Percentiles rank a stretch among this genome's conserved stretches.
These are phyloP conservation scores for Polyporus arcularius DNA, from an alignment of 768 basidiomycete genomes.

Conservation along the genomic window DNA sequence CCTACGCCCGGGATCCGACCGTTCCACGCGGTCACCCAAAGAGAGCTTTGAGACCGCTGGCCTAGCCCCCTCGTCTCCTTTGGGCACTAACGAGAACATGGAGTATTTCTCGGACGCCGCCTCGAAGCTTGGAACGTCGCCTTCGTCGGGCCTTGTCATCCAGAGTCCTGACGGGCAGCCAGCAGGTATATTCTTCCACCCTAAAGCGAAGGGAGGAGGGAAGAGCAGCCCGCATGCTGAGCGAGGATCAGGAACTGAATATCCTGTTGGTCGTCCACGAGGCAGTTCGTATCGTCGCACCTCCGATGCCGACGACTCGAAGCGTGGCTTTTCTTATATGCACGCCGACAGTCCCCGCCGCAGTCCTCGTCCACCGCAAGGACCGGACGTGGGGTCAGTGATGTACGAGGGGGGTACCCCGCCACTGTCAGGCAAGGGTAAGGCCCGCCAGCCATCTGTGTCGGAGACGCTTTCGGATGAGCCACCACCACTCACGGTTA, in stretches of 20 bases:
- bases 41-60: slow-evolving; percentile 41
- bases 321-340: not conserved
- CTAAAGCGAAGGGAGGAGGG: slow-evolving; percentile 37
- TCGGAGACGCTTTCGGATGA: slow-evolving; percentile 1
- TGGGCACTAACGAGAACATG: slow-evolving; percentile 66
- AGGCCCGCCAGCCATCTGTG: slow-evolving; percentile 11
- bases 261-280: slow-evolving; percentile 7
- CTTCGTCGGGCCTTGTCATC: slow-evolving; percentile 85
- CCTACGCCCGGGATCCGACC: slow-evolving; percentile 61
- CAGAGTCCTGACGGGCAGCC: slow-evolving; percentile 93
- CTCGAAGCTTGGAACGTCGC: slow-evolving; percentile 70
- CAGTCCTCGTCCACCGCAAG: slow-evolving; percentile 10
- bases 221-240: slow-evolving; percentile 21
- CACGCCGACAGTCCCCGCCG: slow-evolving; percentile 2
- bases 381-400: not conserved
- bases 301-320: slow-evolving; percentile 16
- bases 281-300: slow-evolving; percentile 19
- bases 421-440: slow-evolving; percentile 11
- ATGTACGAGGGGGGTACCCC: slow-evolving; percentile 3
- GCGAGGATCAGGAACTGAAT: not conserved
- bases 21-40: slow-evolving; percentile 57
- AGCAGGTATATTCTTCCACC: slow-evolving; percentile 95
- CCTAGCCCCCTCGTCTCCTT: slow-evolving; percentile 65
- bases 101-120: slow-evolving; percentile 76
- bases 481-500: not conserved